Evolutionary conservation across 169 alveolate species (phyloP), one percentile per base, ranked within the genome.

Genomic region (Plasmodium yoelii): DNA sequence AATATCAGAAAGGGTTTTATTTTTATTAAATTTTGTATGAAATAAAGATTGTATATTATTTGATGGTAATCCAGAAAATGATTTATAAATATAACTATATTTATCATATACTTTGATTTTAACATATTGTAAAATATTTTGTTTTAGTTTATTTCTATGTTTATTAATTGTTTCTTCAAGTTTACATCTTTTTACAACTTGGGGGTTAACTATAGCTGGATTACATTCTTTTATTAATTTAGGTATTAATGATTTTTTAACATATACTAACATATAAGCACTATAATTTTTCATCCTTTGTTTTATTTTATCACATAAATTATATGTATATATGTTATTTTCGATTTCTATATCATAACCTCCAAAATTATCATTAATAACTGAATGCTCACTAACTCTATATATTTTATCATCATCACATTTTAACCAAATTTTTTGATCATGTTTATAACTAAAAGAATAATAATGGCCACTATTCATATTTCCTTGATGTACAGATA

Each of bases 401-500:
- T 94, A 92, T 9, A 98, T 99, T 71, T 84, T 92, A 49, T 96
- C 98, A 90, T 98, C 99, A 89, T 98, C 99, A 88, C 97, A 98
- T 70, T 96, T 95, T 26, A 91, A 87, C 99, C 99, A 97, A 46
- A 94, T 63, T 19, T 93, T 88, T 53, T 93, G 94, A 68, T 89
- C 80, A 15, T 91, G 94, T n/a, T 87, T 74, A 55, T 92, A 92
- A 26, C 94, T 87, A 87, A 96, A 98, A 24, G 99, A 98, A 87
- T 95, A 97, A 92, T 98, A 98, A 93, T 98, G 99, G 0, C 99
- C 99, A 73, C 98, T 95, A 75, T 95, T 96, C 24, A 97, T 97
- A 60, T 94, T 97, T 1, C 99, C 99, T 73, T 96, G 98, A 92
- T 98, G 99, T 19, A 98, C 99, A 5, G 98, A 96, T 15, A 98